These are phyloP conservation scores for Rostrohypoxylon terebratum DNA, from an alignment of 495 filamentous ascomycete genomes.

Conservation along the genomic window DNA sequence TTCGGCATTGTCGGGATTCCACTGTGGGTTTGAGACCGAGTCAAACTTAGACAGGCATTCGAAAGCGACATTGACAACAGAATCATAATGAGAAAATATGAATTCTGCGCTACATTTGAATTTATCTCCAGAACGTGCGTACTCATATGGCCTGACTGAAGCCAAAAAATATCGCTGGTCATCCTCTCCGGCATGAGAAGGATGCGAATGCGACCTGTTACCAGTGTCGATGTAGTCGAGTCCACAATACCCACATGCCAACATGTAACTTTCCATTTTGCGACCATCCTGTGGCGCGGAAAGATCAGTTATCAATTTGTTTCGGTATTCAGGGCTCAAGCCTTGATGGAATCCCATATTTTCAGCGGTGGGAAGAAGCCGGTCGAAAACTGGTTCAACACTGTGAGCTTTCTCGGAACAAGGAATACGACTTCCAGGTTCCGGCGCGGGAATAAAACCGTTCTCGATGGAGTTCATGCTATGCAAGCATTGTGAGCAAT, in stretches of 20 bases:
- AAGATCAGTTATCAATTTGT: not conserved
- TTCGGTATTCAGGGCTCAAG: conserved; percentile 11
- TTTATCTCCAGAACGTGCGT: not conserved
- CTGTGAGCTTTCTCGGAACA: conserved; percentile 5
- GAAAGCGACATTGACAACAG: not conserved
- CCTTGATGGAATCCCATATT: conserved; percentile 18
- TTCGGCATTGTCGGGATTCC: conserved; percentile 31
- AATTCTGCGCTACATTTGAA: not conserved
- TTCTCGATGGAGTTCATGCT: conserved; percentile 3
- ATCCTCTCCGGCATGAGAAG: conserved; percentile 22
- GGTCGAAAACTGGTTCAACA: conserved; percentile 19
- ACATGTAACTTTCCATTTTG: too few species aligned
- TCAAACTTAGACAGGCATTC: not conserved
- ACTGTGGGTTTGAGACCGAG: not conserved
- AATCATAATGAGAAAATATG: not conserved
- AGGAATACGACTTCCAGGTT: not conserved
- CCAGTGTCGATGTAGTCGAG: not conserved
- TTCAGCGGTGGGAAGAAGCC: not conserved
- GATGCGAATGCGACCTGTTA: not conserved
- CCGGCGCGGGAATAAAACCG: not conserved
- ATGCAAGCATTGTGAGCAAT: conserved; percentile 27
- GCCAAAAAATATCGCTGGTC: conserved; percentile 21
- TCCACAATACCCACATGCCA: not conserved
- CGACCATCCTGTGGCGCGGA: not conserved
- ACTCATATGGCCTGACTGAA: not conserved